phyloP scores from a whole-genome alignment of 306 rosid genomes.

The Nissolia schottii region DNA sequence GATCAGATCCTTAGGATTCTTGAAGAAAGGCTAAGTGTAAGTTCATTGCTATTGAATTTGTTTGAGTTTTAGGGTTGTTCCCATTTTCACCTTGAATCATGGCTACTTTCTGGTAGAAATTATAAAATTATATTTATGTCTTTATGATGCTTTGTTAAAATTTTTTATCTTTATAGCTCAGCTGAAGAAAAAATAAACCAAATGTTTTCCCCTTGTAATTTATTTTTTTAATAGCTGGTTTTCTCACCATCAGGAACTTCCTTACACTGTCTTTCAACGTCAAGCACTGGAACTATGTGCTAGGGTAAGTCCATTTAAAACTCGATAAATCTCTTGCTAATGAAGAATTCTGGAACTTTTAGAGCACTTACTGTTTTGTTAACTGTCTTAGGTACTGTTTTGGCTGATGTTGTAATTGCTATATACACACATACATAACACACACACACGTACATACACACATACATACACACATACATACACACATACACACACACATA shows the following conservation, averaged over 20 bases:
- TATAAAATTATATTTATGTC: neutral
- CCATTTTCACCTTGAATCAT: neutral
- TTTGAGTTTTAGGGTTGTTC: neutral
- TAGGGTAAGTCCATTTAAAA: slow-evolving; percentile 59
- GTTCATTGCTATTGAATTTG: slow-evolving; percentile 22
- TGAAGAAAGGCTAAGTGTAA: slow-evolving; percentile 67
- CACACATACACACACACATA: too few relatives aligned
- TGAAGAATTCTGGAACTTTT: neutral
- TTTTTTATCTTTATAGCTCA: neutral
- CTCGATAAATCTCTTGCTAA: neutral
- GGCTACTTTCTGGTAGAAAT: neutral
- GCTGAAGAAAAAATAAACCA: neutral
- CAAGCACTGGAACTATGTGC: slow-evolving; percentile 92
- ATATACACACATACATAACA: too few relatives aligned
- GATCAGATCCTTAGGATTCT: slow-evolving; percentile 87
- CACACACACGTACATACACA: too few relatives aligned
- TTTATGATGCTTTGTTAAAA: neutral
- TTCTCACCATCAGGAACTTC: slow-evolving; percentile 51
- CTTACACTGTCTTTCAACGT: slow-evolving; percentile 60
- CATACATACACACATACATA: too few relatives aligned
- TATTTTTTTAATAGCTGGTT: neutral
- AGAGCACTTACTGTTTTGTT: neutral
- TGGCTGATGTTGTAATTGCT: neutral
- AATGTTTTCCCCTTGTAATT: slow-evolving; percentile 9
- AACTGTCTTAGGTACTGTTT: neutral